Base-by-base conservation (phyloP, 139 green algal genomes). In the Micromonas pusilla region DNA sequence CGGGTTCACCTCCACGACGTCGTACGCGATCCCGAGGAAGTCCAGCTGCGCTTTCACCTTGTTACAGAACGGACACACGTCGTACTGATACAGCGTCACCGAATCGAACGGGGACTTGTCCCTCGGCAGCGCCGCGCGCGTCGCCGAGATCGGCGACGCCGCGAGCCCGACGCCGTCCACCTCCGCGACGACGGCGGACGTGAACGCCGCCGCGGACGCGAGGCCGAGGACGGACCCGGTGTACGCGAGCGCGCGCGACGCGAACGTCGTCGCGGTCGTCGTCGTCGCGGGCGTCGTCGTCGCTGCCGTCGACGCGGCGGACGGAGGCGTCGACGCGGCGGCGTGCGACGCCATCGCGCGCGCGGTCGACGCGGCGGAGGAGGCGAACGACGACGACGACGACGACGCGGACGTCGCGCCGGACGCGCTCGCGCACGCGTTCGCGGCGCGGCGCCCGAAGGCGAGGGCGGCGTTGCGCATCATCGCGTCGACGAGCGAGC, bases 41-140 rank as follows among this genome's bases (percentile, higher is more conserved):
- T 99, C 95, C 34, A 99, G 83, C 66, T 93, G 90, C 16, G 95
- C 94, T 76, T 95, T 77, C 30, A 98, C 92, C 80, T 99, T 99
- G 90, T 91, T 96, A 88, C 95, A 99, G 83, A 97, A 99, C 16
- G 95, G 95, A 84, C 95, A 99, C 0, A 96, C 90, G 76, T 98
- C 95, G 72, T 99, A 99, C 65, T 89, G 85, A 67, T 88, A 88
- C 38, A 88, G 63, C 70, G 79, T 76, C n/a, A 88, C 81, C 28
- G 83, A 75, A 5, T n/a, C 28, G 33, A 73, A 53, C 45, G 45
- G 45, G 9, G 16, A 16, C 45, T 57, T 57, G 9, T 57, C 45
- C 45, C 16, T 13, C 25, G 13, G 45, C 45, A n/a, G n/a, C n/a
- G n/a, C n/a, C n/a, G n/a, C n/a, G n/a, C n/a, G n/a, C n/a, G n/a